Percentiles rank a stretch among this genome's conserved stretches.
Evolutionary conservation across 2,329 filamentous ascomycete genomes (phyloP).

Genomic region (Metarhizium brunneum): DNA sequence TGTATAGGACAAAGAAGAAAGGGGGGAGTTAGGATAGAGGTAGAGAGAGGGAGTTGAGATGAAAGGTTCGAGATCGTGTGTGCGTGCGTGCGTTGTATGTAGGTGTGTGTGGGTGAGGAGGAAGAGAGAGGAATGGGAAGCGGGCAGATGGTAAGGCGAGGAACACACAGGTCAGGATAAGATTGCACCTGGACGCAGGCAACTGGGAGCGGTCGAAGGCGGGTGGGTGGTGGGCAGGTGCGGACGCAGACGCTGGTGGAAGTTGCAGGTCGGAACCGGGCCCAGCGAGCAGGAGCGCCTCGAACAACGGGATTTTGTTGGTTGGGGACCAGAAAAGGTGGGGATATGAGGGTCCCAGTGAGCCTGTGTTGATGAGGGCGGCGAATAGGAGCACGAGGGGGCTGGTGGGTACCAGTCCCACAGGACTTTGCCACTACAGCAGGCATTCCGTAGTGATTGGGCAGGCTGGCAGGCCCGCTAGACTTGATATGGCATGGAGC

Average conservation of each 20-base stretch:
- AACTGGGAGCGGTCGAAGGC: constrained; percentile 1
- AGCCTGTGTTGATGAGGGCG: constrained; percentile 9
- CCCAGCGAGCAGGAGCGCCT: not conserved
- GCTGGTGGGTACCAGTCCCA: not conserved
- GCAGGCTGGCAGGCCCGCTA: constrained; percentile 13
- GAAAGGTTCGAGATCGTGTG: not conserved
- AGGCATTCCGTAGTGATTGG: constrained; percentile 18
- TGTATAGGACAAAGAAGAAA: not conserved
- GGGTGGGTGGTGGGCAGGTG: constrained; percentile 5
- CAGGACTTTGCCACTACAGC: constrained; percentile 19
- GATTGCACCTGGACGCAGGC: not conserved
- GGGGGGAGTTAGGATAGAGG: not conserved
- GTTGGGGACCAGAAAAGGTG: constrained; percentile 17
- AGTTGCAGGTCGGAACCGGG: constrained; percentile 10
- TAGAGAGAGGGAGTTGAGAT: not conserved
- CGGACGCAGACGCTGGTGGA: constrained; percentile 3
- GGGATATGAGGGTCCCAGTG: constrained; percentile 1
- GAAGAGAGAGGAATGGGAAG: constrained; percentile 4
- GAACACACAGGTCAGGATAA: not conserved
- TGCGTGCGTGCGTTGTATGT: too few species aligned
- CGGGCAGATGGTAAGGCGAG: constrained; percentile 4
- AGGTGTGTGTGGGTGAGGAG: not conserved
- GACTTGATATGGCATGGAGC: not conserved
- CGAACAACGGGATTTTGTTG: constrained; percentile 20
- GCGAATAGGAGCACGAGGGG: constrained; percentile 19